phyloP scores from a whole-genome alignment of 2,329 filamentous ascomycete genomes.

The Cephalotrichum gorgonifer region DNA sequence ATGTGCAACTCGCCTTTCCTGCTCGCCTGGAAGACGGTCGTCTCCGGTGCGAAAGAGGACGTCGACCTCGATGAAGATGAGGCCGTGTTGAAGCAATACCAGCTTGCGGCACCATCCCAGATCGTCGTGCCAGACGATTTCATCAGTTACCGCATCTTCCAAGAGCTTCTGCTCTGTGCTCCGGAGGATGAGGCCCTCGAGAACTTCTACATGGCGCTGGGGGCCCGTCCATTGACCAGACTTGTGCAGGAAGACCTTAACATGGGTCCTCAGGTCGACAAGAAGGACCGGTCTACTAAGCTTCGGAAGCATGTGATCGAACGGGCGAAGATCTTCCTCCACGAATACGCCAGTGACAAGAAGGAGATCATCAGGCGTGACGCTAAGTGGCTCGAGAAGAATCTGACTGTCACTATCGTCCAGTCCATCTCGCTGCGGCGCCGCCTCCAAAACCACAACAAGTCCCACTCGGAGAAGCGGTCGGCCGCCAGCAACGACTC shows the following conservation, averaged over 20 bases:
- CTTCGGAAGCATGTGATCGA: slow-evolving; percentile 78
- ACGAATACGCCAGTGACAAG: slow-evolving; percentile 61
- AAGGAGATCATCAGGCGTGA: slow-evolving; percentile 76
- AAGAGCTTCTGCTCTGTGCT: slow-evolving; percentile 70
- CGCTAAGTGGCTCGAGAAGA: slow-evolving; percentile 80
- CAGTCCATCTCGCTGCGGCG: slow-evolving; percentile 67
- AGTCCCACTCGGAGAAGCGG: slow-evolving; percentile 63
- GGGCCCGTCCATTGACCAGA: slow-evolving; percentile 63
- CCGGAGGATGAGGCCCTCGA: slow-evolving; percentile 86
- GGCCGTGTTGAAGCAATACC: slow-evolving; percentile 63
- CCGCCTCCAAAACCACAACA: slow-evolving; percentile 55
- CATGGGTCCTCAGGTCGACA: slow-evolving; percentile 55
- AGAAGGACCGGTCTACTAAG: slow-evolving; percentile 58
- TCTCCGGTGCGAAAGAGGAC: not conserved
- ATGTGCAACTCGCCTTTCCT: slow-evolving; percentile 71
- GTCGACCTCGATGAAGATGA: slow-evolving; percentile 39
- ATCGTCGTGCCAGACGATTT: slow-evolving; percentile 83
- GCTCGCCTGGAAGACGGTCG: slow-evolving; percentile 55
- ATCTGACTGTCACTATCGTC: slow-evolving; percentile 68
- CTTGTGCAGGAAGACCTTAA: slow-evolving; percentile 70
- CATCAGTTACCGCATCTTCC: slow-evolving; percentile 81
- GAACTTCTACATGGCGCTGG: slow-evolving; percentile 72
- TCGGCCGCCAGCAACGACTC: slow-evolving; percentile 57
- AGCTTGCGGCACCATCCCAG: slow-evolving; percentile 59
- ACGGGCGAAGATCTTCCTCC: slow-evolving; percentile 78